Percentiles rank a stretch among this genome's conserved stretches.
Conservation (phyloP, 768 basidiomycete species). For the Collybiopsis luxurians region DNA sequence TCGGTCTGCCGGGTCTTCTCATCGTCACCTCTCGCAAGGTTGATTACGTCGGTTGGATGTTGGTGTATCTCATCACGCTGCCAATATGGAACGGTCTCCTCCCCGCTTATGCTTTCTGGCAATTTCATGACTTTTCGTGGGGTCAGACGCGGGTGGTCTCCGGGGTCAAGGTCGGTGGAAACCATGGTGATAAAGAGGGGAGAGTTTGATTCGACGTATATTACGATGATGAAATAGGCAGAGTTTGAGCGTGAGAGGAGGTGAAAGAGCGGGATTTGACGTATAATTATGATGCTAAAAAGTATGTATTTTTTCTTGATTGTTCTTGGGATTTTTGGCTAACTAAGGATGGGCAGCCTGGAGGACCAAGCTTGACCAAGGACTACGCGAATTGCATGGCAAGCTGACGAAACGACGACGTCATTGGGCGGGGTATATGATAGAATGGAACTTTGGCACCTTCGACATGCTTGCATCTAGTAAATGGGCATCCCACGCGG, state of each 20-base stretch:
- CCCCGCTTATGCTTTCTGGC: slow-evolving; percentile 97
- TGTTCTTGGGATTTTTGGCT: slow-evolving; percentile 12
- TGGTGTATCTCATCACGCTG: slow-evolving; percentile 77
- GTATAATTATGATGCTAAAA: slow-evolving; percentile 67
- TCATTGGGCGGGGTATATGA: no score
- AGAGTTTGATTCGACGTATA: slow-evolving; percentile 93
- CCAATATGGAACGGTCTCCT: slow-evolving; percentile 98
- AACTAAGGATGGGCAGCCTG: slow-evolving; percentile 45
- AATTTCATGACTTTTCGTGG: slow-evolving; percentile 99
- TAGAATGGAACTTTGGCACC: no score
- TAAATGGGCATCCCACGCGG: no score
- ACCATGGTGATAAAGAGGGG: slow-evolving; percentile 94
- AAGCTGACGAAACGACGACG: no score
- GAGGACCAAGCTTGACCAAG: no score
- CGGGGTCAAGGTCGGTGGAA: slow-evolving; percentile 63
- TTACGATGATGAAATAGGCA: slow-evolving; percentile 99
- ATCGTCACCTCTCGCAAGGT: no score
- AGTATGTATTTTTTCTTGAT: slow-evolving; percentile 6
- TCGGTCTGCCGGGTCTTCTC: no score
- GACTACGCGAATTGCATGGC: no score
- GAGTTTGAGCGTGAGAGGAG: slow-evolving; percentile 96
- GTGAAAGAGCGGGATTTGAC: slow-evolving; percentile 90
- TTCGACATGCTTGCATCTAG: no score
- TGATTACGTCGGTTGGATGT: no score
- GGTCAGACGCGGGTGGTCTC: slow-evolving; percentile 87